Percentiles rank a stretch among this genome's conserved stretches.
These are phyloP conservation scores for Claviceps pazoutovae DNA, from an alignment of 2,329 filamentous ascomycete species.

Conservation along the genomic window DNA sequence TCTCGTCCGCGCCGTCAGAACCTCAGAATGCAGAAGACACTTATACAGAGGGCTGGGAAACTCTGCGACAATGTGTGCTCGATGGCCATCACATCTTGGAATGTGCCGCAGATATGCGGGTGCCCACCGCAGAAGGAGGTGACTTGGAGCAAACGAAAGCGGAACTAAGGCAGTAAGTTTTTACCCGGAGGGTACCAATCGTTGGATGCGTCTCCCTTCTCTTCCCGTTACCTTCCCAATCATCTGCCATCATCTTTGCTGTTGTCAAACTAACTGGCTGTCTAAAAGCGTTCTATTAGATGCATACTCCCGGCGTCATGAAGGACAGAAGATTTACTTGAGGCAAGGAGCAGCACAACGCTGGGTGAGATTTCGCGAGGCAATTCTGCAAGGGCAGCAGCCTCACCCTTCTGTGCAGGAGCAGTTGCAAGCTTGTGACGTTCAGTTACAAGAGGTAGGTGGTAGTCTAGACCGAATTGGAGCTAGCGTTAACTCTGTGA, in stretches of 20 bases:
- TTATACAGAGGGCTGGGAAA: conserved; percentile 49
- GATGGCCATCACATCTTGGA: conserved; percentile 53
- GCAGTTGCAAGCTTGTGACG: conserved; percentile 39
- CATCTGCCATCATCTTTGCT: too few relatives aligned
- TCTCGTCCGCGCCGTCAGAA: conserved; percentile 41
- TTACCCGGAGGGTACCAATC: background rate
- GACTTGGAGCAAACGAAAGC: conserved; percentile 47
- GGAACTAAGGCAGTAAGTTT: conserved; percentile 45
- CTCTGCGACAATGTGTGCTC: conserved; percentile 45
- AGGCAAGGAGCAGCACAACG: conserved; percentile 45
- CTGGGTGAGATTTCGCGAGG: conserved; percentile 42
- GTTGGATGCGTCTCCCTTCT: background rate
- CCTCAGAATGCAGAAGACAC: conserved; percentile 43
- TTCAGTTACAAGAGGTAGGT: conserved; percentile 42
- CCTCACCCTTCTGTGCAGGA: conserved; percentile 32
- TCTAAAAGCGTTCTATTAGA: conserved; percentile 42
- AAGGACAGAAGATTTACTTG: conserved; percentile 50
- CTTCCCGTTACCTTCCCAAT: background rate
- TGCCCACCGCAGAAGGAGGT: conserved; percentile 38
- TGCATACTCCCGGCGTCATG: conserved; percentile 46
- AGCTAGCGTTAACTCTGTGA: background rate
- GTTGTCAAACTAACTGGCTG: background rate
- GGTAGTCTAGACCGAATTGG: conserved; percentile 13
- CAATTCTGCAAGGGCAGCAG: conserved; percentile 37
- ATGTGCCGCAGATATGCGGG: conserved; percentile 46